Percentiles rank a stretch among this genome's conserved stretches.
phyloP scores from a whole-genome alignment of 1,284 basidiomycete species.

The Vanrija pseudolonga region DNA sequence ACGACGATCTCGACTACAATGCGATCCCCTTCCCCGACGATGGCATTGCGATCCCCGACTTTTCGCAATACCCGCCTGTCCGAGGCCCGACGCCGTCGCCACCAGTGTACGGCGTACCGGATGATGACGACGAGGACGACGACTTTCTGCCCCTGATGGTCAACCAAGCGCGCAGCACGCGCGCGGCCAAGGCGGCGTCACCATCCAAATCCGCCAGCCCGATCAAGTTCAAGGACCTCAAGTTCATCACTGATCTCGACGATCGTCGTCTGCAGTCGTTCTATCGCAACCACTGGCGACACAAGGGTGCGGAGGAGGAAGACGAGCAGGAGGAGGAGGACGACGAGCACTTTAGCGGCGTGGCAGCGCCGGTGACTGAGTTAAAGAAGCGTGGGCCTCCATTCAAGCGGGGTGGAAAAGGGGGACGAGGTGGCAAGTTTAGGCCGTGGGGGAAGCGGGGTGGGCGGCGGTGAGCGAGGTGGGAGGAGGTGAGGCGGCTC shows the following conservation, averaged over 20 bases:
- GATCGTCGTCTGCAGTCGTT: conserved; percentile 23
- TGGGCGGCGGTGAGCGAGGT: too few species aligned
- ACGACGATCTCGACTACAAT: not conserved
- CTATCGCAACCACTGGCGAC: conserved; percentile 36
- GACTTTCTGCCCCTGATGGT: not conserved
- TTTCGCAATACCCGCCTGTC: not conserved
- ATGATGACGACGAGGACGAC: not conserved
- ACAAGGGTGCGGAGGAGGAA: not conserved
- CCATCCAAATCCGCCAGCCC: not conserved
- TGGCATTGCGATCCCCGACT: conserved; percentile 9
- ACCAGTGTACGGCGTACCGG: not conserved
- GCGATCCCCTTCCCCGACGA: not conserved
- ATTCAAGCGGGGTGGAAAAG: not conserved
- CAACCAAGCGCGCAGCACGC: not conserved
- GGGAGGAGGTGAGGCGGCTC: too few species aligned
- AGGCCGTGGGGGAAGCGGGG: not conserved
- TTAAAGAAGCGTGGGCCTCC: not conserved
- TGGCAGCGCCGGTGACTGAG: conserved; percentile 3
- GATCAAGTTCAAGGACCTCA: conserved; percentile 7
- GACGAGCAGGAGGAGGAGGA: not conserved
- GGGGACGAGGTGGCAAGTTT: not conserved
- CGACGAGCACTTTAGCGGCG: not conserved
- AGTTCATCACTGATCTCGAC: conserved; percentile 22
- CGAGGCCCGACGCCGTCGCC: not conserved
- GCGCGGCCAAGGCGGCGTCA: not conserved